Evolutionary conservation across 805 yeast species (phyloP).

Genomic region (Zygotorulaspora danielsina): DNA sequence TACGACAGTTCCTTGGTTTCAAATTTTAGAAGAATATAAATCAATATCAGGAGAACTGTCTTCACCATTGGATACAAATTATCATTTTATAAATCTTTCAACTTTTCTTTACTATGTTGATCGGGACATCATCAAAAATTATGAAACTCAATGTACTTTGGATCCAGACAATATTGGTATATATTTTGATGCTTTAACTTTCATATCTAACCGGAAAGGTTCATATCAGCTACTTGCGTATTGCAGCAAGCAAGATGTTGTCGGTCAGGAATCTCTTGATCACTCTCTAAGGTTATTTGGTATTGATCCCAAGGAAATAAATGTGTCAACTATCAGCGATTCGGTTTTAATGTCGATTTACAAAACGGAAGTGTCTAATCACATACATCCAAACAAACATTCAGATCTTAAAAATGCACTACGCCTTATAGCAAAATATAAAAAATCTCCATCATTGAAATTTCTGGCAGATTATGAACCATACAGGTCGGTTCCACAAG

Average conservation of each 20-base stretch:
- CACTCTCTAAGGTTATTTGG: conserved; percentile 38
- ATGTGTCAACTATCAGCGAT: conserved; percentile 25
- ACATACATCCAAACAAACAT: conserved; percentile 15
- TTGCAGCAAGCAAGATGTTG: conserved; percentile 47
- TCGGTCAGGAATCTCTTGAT: conserved; percentile 47
- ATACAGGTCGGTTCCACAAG: conserved; percentile 40
- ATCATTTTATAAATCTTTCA: conserved; percentile 44
- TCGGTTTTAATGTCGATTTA: conserved; percentile 35
- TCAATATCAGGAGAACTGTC: conserved; percentile 24
- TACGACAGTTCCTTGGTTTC: conserved; percentile 30
- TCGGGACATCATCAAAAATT: conserved; percentile 45
- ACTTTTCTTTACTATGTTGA: conserved; percentile 48
- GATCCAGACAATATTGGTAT: conserved; percentile 47
- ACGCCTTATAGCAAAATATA: conserved; percentile 37
- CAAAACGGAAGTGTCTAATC: conserved; percentile 25
- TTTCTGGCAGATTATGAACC: conserved; percentile 46
- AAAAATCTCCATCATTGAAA: conserved; percentile 37
- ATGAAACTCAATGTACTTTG: conserved; percentile 37
- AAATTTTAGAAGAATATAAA: conserved; percentile 32
- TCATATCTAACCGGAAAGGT: conserved; percentile 46
- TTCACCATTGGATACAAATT: conserved; percentile 25
- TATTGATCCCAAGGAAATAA: conserved; percentile 30
- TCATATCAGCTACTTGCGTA: conserved; percentile 47
- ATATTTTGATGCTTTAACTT: conserved; percentile 55
- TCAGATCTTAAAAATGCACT: conserved; percentile 39